Percentiles rank a stretch among this genome's conserved stretches.
These are phyloP conservation scores for Globisporangium okanoganense DNA, from an alignment of 352 stramenopile species.

Conservation along the genomic window DNA sequence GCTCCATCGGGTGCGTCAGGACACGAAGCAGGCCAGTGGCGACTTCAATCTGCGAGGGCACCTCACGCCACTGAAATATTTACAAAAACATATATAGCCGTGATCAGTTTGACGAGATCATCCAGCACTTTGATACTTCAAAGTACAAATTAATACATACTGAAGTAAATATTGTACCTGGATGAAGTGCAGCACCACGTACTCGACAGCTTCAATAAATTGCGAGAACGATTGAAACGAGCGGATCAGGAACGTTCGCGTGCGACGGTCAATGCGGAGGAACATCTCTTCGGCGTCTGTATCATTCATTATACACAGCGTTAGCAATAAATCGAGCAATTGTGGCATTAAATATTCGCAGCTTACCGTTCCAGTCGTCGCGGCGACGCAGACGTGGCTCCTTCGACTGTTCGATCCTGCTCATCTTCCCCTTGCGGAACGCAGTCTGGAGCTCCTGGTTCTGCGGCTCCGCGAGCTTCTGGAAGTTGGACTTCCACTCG, in stretches of 20 bases:
- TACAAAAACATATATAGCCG: background rate
- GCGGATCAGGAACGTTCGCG: slow-evolving; percentile 59
- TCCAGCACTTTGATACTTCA: too few relatives aligned
- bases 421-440: slow-evolving; percentile 62
- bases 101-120: too few relatives aligned
- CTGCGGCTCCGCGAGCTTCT: slow-evolving; percentile 73
- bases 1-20: slow-evolving; percentile 61
- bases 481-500: slow-evolving; percentile 85
- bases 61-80: slow-evolving; percentile 70
- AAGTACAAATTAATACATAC: background rate
- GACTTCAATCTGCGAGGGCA: slow-evolving; percentile 71
- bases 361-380: slow-evolving; percentile 71
- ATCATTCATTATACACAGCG: background rate
- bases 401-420: slow-evolving; percentile 26
- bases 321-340: background rate
- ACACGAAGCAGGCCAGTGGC: slow-evolving; percentile 48
- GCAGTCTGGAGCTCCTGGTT: slow-evolving; percentile 70
- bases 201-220: slow-evolving; percentile 80
- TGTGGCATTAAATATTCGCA: background rate
- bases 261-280: slow-evolving; percentile 60
- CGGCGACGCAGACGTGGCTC: slow-evolving; percentile 43
- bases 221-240: slow-evolving; percentile 62
- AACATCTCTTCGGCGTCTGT: slow-evolving; percentile 62
- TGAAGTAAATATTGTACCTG: slow-evolving; percentile 35
- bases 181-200: slow-evolving; percentile 77